Conservation (phyloP, 768 basidiomycete species). For the Leucosporidium creatinivorum region DNA sequence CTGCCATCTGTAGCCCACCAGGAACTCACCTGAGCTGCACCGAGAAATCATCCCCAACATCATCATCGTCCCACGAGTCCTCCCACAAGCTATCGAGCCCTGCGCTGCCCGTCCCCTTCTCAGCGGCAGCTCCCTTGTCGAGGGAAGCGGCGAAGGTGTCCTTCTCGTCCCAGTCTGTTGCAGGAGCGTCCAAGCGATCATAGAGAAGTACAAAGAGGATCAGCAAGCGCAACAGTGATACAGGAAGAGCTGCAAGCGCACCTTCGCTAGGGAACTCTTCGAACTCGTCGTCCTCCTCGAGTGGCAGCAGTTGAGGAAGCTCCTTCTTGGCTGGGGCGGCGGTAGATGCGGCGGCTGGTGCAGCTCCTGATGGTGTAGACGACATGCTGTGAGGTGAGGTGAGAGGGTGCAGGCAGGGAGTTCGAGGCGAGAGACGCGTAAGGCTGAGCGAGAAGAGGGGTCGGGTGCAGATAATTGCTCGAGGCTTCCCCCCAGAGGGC, state of each 20-base stretch:
- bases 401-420: too few relatives aligned
- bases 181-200: background rate
- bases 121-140: conserved; percentile 23
- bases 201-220: background rate
- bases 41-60: conserved; percentile 95
- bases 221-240: background rate
- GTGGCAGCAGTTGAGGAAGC: conserved; percentile 1
- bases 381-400: too few relatives aligned
- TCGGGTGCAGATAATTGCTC: too few relatives aligned
- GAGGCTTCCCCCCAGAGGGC: too few relatives aligned
- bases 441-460: too few relatives aligned
- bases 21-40: conserved; percentile 79
- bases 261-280: conserved; percentile 38
- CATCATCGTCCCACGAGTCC: conserved; percentile 99
- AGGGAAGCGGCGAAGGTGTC: conserved; percentile 34
- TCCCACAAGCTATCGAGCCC: conserved; percentile 93
- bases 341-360: background rate
- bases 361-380: too few relatives aligned
- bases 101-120: conserved; percentile 55
- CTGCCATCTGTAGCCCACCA: background rate
- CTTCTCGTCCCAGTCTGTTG: conserved; percentile 34
- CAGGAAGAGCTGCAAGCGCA: conserved; percentile 12
- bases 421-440: too few relatives aligned
- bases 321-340: conserved; percentile 2
- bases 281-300: conserved; percentile 38